Conservation (phyloP, 306 rosid genomes). For the Vicia faba region DNA sequence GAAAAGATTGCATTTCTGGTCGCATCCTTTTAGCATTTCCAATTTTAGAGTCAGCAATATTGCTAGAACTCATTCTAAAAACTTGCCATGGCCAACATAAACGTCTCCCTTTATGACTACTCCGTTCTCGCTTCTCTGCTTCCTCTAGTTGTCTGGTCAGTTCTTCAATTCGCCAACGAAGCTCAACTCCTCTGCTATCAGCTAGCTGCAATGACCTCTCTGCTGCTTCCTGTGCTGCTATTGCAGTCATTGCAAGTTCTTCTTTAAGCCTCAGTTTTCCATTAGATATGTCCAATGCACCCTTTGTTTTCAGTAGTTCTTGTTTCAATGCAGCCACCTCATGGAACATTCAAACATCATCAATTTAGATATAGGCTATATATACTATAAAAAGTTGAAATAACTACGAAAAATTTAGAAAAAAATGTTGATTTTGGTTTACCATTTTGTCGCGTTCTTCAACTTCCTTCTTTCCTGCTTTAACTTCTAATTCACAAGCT, state of each 20-base stretch:
- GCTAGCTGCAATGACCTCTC: conserved; percentile 74
- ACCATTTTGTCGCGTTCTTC: conserved; percentile 79
- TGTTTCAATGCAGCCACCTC: conserved; percentile 74
- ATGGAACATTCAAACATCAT: conserved; percentile 9
- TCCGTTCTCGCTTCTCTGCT: conserved; percentile 62
- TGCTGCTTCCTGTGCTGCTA: conserved; percentile 86
- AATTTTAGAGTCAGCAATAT: conserved; percentile 41
- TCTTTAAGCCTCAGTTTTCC: conserved; percentile 72
- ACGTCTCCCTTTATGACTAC: conserved; percentile 48
- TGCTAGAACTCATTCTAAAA: conserved; percentile 42
- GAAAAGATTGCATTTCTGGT: conserved; percentile 86
- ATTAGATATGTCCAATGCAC: conserved; percentile 60
- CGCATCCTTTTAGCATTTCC: conserved; percentile 49
- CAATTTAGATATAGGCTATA: not conserved
- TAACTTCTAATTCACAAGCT: conserved; percentile 88
- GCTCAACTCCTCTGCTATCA: conserved; percentile 65
- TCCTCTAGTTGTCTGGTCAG: conserved; percentile 65
- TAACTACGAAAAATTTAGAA: too few relatives aligned
- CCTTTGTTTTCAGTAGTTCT: conserved; percentile 78
- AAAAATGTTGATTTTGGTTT: not conserved
- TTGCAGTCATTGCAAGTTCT: conserved; percentile 71
- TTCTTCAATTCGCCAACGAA: conserved; percentile 57
- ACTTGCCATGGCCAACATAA: conserved; percentile 90
- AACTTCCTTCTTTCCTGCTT: conserved; percentile 70
- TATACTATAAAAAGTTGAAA: too few relatives aligned